Evolutionary conservation across 345 rosid species (phyloP).

Genomic region (Lumnitzera racemosa): DNA sequence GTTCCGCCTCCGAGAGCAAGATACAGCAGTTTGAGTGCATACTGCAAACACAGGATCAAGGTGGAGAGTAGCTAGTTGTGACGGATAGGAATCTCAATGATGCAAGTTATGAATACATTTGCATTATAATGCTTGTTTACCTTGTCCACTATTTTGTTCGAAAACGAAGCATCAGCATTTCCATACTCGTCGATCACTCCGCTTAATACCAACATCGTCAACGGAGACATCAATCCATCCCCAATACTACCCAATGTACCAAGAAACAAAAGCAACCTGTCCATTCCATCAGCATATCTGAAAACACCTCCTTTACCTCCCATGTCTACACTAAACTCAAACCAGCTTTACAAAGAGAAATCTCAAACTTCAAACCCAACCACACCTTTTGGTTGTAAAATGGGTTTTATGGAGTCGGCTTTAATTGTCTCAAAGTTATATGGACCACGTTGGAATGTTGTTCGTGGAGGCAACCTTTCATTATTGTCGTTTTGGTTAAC

Average conservation of each 20-base stretch:
- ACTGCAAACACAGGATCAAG: conserved; percentile 17
- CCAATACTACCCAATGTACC: conserved; percentile 46
- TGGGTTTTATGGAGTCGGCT: no score
- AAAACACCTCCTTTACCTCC: conserved; percentile 23
- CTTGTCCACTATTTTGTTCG: conserved; percentile 30
- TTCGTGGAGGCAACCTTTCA: no score
- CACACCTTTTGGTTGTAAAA: no score
- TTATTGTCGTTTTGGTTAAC: no score
- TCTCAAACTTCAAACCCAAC: no score
- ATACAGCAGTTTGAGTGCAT: conserved; percentile 29
- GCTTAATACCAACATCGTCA: conserved; percentile 36
- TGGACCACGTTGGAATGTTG: no score
- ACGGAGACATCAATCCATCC: conserved; percentile 44
- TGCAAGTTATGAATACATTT: neutral
- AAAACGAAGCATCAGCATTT: conserved; percentile 12
- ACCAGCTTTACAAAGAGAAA: no score
- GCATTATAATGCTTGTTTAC: conserved; percentile 6
- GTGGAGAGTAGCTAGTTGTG: neutral
- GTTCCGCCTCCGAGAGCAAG: conserved; percentile 31
- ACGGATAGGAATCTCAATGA: neutral
- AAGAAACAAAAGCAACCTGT: conserved; percentile 31
- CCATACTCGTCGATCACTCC: conserved; percentile 31
- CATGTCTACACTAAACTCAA: no score
- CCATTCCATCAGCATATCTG: conserved; percentile 27
- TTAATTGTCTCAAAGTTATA: no score